Conservation (phyloP, 371 early-diverging fungal species). For the Apophysomyces sp. region DNA sequence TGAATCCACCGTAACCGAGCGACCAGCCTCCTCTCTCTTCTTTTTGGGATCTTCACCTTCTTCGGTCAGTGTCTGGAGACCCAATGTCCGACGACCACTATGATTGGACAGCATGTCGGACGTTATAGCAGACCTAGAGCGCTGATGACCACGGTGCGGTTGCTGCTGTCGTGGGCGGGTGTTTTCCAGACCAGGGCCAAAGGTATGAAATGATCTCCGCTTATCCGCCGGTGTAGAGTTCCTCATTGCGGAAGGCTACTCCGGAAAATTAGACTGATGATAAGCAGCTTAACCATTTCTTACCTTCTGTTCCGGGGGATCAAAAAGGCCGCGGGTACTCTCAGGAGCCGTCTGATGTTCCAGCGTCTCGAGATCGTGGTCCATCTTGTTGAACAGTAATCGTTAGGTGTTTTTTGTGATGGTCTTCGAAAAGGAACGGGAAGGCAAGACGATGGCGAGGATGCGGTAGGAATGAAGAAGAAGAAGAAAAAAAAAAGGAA, state of each 20-base stretch:
- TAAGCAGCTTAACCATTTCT: neutral
- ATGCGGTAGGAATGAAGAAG: slow-evolving; percentile 7
- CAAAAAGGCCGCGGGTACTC: slow-evolving; percentile 53
- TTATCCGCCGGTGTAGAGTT: slow-evolving; percentile 19
- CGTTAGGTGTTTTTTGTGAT: slow-evolving; percentile 13
- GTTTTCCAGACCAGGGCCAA: slow-evolving; percentile 10
- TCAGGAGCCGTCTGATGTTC: slow-evolving; percentile 57
- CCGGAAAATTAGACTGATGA: neutral
- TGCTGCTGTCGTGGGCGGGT: slow-evolving; percentile 16
- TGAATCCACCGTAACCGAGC: slow-evolving; percentile 38
- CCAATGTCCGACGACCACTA: slow-evolving; percentile 30
- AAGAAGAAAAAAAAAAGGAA: slow-evolving; percentile 20
- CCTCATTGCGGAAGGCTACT: neutral
- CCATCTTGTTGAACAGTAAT: slow-evolving; percentile 10
- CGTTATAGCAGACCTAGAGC: slow-evolving; percentile 39
- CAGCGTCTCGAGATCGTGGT: slow-evolving; percentile 35
- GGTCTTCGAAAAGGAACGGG: slow-evolving; percentile 20
- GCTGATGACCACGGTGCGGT: slow-evolving; percentile 30
- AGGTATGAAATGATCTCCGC: slow-evolving; percentile 33
- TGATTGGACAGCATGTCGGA: slow-evolving; percentile 35
- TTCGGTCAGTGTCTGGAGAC: slow-evolving; percentile 32
- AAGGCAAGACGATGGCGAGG: neutral
- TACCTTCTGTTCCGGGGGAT: slow-evolving; percentile 35
- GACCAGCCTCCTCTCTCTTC: slow-evolving; percentile 19
- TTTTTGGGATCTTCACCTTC: slow-evolving; percentile 21